Conservation (phyloP, 345 rosid species). For the Hypericum perforatum region DNA sequence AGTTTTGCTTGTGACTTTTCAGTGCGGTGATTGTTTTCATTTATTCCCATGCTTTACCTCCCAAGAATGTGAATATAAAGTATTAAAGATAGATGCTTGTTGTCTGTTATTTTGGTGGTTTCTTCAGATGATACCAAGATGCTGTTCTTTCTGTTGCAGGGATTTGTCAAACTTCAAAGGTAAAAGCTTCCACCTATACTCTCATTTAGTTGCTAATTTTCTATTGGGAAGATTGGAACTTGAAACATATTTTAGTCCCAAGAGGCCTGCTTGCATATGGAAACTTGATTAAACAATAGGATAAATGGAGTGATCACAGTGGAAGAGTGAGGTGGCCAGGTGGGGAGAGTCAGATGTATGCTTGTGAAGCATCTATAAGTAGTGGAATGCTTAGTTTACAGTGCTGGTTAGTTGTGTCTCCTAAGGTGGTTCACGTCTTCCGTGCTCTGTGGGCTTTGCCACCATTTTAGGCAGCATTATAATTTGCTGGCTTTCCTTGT, state of each 20-base stretch:
- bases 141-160: constrained; percentile 75
- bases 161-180: constrained; percentile 45
- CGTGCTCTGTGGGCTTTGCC: constrained; percentile 66
- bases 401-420: constrained; percentile 47
- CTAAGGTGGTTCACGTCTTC: constrained; percentile 34
- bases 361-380: constrained; percentile 32
- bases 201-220: not conserved
- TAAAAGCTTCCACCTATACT: constrained; percentile 12
- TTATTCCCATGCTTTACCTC: constrained; percentile 20
- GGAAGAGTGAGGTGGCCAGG: constrained; percentile 18
- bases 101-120: constrained; percentile 74
- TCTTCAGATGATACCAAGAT: constrained; percentile 63
- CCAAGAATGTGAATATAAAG: not conserved
- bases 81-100: constrained; percentile 48
- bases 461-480: constrained; percentile 40
- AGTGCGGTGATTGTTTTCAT: constrained; percentile 31
- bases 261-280: constrained; percentile 13
- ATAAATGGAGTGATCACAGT: constrained; percentile 22
- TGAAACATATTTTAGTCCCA: constrained; percentile 34
- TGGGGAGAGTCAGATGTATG: constrained; percentile 35
- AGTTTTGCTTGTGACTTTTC: constrained; percentile 27
- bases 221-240: constrained; percentile 47
- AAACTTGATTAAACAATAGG: constrained; percentile 15
- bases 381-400: constrained; percentile 36
- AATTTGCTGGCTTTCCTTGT: constrained; percentile 28